These are phyloP conservation scores for Beta corolliflora DNA, from an alignment of 179 eudicot species.

Conservation along the genomic window DNA sequence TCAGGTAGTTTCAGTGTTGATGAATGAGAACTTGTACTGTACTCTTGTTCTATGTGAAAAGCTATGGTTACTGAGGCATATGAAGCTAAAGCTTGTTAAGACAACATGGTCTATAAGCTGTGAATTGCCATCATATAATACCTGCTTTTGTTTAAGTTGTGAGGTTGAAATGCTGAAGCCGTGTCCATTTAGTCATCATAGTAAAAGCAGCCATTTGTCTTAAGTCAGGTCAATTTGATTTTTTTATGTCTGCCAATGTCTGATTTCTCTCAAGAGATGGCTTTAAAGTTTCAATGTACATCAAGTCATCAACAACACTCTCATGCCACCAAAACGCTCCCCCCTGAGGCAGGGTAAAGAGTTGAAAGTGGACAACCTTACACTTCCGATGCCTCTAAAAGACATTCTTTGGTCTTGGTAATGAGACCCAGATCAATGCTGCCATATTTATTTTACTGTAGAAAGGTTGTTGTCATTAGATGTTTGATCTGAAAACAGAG, in stretches of 20 bases:
- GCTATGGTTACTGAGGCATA: neutral
- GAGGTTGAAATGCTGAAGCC: conserved; percentile 1
- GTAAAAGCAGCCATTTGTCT: conserved; percentile 1
- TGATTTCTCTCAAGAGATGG: neutral
- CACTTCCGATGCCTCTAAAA: neutral
- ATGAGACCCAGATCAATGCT: neutral
- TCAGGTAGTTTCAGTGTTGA: conserved; percentile 47
- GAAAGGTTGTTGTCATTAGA: neutral
- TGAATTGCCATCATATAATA: neutral
- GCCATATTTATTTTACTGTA: neutral
- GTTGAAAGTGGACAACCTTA: neutral
- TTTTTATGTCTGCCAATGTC: neutral
- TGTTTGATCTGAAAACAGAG: neutral
- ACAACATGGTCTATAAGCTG: neutral
- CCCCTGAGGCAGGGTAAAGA: neutral
- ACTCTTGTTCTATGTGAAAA: neutral
- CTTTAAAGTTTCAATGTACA: neutral
- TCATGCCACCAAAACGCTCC: neutral
- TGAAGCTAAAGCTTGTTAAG: neutral
- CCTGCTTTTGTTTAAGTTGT: neutral
- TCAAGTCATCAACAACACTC: neutral
- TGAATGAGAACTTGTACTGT: neutral
- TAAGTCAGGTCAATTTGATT: neutral
- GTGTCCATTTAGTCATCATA: neutral
- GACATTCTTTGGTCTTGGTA: neutral